Base-by-base conservation (phyloP, 805 yeast genomes). In the Candida ficus region DNA sequence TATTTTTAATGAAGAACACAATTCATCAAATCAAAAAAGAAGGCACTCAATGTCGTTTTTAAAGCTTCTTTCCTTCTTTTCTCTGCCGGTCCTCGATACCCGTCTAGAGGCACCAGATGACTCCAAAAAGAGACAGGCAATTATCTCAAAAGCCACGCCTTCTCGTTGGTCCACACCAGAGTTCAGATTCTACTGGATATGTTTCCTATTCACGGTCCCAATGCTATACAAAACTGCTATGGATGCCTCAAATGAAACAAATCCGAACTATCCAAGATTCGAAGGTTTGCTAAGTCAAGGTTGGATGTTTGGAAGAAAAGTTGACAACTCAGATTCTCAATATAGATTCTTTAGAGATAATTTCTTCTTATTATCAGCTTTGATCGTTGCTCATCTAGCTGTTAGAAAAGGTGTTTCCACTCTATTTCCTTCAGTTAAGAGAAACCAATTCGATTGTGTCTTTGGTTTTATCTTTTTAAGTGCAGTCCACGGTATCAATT, bases 281-380 rank as follows among this genome's bases (percentile, higher is more conserved):
- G 73, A 73, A 48, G 72, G 76, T 37, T 64, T 81, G 29, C 66
- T 91, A 38, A 70, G 82, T 22, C 68, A 77, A 6, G 98, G 99
- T 5, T 91, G 98, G 98, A 64, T 89, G 51, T 76, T 83, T 57
- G 96, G 95, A 8, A 66, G 96, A 20, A 83, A 82, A 61, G 95
- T 88, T 31, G 99, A 93, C 60, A 90, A 91, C 58, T 83, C 95
- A 5, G 99, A 93, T 58, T 68, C 71, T 25, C 99, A 93, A 61
- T 93, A 91, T 56, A 63, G 86, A 20, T 87, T 89, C 54, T 88
- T 93, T 58, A 73, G 99, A 52, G 82, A 84, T 56, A 89, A 89
- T 56, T 69, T 91, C 47, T 74, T 77, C 11, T 58, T 83, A 36
- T 64, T 93, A 36, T 56, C 67, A n/a, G 75, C 64, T 0, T 66